Evolutionary conservation across 148 eudicot species (phyloP), one percentile per base, ranked within the genome.

Genomic region (Diospyros kaki): DNA sequence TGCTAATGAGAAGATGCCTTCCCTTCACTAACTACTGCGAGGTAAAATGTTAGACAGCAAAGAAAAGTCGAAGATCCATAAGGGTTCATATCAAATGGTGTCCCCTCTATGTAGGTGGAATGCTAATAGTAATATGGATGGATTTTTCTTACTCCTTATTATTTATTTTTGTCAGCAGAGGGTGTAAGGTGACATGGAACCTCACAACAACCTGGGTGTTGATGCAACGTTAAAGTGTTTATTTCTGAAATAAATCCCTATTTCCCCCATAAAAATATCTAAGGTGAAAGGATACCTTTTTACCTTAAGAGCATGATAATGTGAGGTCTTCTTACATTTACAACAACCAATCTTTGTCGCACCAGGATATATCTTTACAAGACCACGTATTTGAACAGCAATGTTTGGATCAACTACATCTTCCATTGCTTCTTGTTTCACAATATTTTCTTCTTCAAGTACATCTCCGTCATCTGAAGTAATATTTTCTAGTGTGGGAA

Each of bases 301-400:
- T 84, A 89, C 93, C 89, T 90, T 86, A 58, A 92, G 85, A 64
- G 99, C 99, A 73, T 95, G 96, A 78, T 81, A 95, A 72, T 95
- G 89, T 59, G 92, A 81, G 73, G 81, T 89, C 77, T 82, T 86
- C 81, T 89, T 86, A 87, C 89, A 91, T 75, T 68, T 87, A 80
- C 85, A 94, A 78, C 97, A 89, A 78, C 97, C 90, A 41, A 83
- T 77, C 28, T 75, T 81, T 72, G 65, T 76, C 50, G 86, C 76
- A 74, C 96, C 96, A 53, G 96, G 89, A 83, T 88, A 95, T 48
- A 72, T 76, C 78, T 95, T 95, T 60, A 82, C 88, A 74, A 95
- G 96, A 68, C 99, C 97, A 71, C 89, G 96, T 78, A 95, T 81
- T 82, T 92, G 97, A 72, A 83, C 96, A 72, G 99, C 96, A 81